Conservation (phyloP, 2,329 filamentous ascomycete species). For the Byssothecium circinans region DNA sequence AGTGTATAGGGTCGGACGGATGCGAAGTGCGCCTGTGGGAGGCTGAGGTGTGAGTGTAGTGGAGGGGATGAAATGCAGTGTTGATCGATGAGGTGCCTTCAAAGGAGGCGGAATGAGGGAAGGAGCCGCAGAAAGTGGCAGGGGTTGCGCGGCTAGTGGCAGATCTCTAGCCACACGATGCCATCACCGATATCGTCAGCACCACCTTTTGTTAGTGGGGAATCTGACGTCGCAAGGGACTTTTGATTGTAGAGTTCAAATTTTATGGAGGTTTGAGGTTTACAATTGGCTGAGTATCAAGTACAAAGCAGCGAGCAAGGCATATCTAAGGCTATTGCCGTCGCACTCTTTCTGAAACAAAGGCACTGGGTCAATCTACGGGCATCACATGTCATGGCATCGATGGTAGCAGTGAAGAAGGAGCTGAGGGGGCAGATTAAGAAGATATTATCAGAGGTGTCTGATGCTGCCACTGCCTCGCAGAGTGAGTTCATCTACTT, state of each 20-base stretch:
- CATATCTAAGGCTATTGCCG: too few relatives aligned
- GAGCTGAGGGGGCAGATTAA: conserved; percentile 74
- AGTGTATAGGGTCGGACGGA: conserved; percentile 14
- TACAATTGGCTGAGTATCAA: too few relatives aligned
- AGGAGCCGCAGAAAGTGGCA: conserved; percentile 10
- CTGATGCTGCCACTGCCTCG: conserved; percentile 61
- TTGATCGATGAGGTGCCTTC: conserved; percentile 17
- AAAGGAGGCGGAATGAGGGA: conserved; percentile 21
- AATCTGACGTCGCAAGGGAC: background rate
- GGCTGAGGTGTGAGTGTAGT: conserved; percentile 1
- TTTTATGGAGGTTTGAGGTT: too few relatives aligned
- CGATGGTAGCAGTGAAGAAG: conserved; percentile 70
- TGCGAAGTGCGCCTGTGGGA: conserved; percentile 1
- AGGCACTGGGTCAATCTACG: too few relatives aligned
- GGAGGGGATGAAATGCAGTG: conserved; percentile 6
- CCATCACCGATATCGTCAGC: conserved; percentile 15
- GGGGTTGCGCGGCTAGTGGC: conserved; percentile 23
- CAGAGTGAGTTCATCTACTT: conserved; percentile 65
- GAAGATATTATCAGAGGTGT: conserved; percentile 61
- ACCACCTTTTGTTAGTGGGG: conserved; percentile 1
- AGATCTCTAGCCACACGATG: conserved; percentile 25
- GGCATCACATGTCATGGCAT: conserved; percentile 42
- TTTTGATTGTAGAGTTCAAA: too few relatives aligned
- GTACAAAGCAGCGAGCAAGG: too few relatives aligned
- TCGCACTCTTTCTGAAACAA: too few relatives aligned